Percentiles rank a stretch among this genome's conserved stretches.
These are phyloP conservation scores for Tetracladium marchalianum DNA, from an alignment of 495 filamentous ascomycete species.

Conservation along the genomic window DNA sequence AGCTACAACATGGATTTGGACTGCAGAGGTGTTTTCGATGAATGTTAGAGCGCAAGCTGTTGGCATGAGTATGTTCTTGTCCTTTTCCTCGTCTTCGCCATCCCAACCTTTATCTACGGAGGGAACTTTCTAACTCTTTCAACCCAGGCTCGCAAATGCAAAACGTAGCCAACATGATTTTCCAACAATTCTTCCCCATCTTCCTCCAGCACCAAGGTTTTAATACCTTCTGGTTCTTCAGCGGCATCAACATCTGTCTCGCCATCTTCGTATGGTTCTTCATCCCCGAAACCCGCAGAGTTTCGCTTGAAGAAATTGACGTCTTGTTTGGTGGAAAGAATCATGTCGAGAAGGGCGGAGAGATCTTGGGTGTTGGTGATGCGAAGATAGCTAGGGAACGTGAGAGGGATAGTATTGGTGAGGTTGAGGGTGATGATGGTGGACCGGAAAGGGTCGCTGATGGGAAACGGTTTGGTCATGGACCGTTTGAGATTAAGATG, in stretches of 20 bases:
- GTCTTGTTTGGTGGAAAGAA: slow-evolving; percentile 49
- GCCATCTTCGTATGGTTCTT: slow-evolving; percentile 61
- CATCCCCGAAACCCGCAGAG: slow-evolving; percentile 60
- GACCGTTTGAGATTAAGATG: not conserved
- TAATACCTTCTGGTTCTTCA: slow-evolving; percentile 41
- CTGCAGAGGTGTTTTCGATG: slow-evolving; percentile 54
- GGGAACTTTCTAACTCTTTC: not conserved
- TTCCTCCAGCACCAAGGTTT: slow-evolving; percentile 49
- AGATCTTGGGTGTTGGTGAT: not conserved
- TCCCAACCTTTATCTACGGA: not conserved
- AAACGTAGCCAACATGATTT: slow-evolving; percentile 52
- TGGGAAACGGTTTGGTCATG: not conserved
- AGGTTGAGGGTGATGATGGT: not conserved
- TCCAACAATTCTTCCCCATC: slow-evolving; percentile 56
- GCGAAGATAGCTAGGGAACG: not conserved
- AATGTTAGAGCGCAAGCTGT: slow-evolving; percentile 56
- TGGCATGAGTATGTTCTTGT: slow-evolving; percentile 53
- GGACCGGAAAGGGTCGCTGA: not conserved
- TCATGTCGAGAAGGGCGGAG: slow-evolving; percentile 4
- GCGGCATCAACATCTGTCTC: slow-evolving; percentile 52
- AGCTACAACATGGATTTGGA: slow-evolving; percentile 57
- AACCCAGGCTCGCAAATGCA: slow-evolving; percentile 44
- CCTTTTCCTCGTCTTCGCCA: slow-evolving; percentile 34
- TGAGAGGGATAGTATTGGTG: not conserved
- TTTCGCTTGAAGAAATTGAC: slow-evolving; percentile 50